Percentiles rank a stretch among this genome's conserved stretches.
phyloP scores from a whole-genome alignment of 2,329 filamentous ascomycete genomes.

The Emergomyces orientalis region DNA sequence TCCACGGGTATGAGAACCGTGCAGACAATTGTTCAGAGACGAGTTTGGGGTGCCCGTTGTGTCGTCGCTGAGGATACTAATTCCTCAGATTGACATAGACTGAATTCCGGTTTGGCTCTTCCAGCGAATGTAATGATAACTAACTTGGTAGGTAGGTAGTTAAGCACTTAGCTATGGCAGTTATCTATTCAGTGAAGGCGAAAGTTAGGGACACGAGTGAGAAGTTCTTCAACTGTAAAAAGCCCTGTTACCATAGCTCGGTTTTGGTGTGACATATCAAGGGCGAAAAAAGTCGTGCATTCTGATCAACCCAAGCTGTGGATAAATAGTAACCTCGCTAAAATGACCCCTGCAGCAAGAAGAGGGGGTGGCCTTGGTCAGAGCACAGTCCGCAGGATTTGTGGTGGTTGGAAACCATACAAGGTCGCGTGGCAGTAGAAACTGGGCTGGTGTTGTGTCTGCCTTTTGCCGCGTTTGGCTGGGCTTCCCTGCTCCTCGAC shows the following conservation, averaged over 20 bases:
- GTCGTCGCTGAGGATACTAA: not conserved
- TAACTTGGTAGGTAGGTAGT: not conserved
- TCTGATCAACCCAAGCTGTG: no score
- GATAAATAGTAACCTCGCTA: no score
- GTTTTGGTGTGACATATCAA: not conserved
- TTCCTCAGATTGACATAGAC: not conserved
- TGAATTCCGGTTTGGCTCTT: not conserved
- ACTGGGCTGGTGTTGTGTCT: not conserved
- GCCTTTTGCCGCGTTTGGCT: not conserved
- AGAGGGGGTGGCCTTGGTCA: not conserved
- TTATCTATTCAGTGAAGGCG: not conserved
- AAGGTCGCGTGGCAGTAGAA: conserved; percentile 2
- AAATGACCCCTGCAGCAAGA: not conserved
- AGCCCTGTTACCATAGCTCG: not conserved
- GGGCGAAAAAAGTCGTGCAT: no score
- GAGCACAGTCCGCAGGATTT: not conserved
- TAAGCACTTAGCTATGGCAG: not conserved
- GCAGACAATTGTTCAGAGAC: not conserved
- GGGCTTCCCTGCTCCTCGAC: not conserved
- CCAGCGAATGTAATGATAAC: not conserved
- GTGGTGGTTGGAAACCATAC: not conserved
- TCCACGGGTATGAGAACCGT: not conserved
- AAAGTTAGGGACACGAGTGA: not conserved
- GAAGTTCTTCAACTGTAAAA: not conserved
- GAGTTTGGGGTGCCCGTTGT: no score